phyloP scores from a whole-genome alignment of 2,329 filamentous ascomycete genomes.

The Purpureocillium lavendulum region DNA sequence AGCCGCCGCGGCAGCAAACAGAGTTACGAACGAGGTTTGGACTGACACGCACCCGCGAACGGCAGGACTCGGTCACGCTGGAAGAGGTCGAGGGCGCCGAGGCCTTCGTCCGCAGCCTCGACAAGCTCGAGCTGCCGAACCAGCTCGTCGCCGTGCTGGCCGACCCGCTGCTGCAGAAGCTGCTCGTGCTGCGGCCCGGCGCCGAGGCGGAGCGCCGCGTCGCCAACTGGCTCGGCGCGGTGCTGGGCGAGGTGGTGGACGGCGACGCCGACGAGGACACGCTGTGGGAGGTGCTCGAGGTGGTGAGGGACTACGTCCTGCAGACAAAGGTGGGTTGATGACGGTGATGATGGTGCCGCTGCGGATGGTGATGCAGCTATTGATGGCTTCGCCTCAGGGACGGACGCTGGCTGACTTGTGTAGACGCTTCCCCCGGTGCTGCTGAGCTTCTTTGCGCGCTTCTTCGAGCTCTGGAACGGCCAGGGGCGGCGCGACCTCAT shows the following conservation, averaged over 20 bases:
- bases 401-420: too few relatives aligned
- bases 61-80: slow-evolving; percentile 54
- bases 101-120: slow-evolving; percentile 62
- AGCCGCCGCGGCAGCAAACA: too few relatives aligned
- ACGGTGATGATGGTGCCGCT: too few relatives aligned
- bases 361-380: too few relatives aligned
- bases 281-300: slow-evolving; percentile 45
- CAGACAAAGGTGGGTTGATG: slow-evolving; percentile 43
- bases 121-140: slow-evolving; percentile 73
- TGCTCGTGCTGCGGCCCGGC: slow-evolving; percentile 57
- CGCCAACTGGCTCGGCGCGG: slow-evolving; percentile 49
- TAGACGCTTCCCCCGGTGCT: slow-evolving; percentile 40
- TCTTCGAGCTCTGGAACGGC: slow-evolving; percentile 57
- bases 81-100: slow-evolving; percentile 70
- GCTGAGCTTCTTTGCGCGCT: slow-evolving; percentile 39
- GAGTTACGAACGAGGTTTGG: too few relatives aligned
- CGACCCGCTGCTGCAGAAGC: slow-evolving; percentile 71
- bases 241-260: slow-evolving; percentile 45
- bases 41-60: too few relatives aligned
- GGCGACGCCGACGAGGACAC: slow-evolving; percentile 40
- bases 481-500: slow-evolving; percentile 42
- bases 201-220: slow-evolving; percentile 42
- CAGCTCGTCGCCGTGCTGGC: slow-evolving; percentile 71
- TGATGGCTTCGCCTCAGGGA: too few relatives aligned
- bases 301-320: slow-evolving; percentile 46